phyloP scores from a whole-genome alignment of 768 basidiomycete species.

The Lactifluus echinatus region DNA sequence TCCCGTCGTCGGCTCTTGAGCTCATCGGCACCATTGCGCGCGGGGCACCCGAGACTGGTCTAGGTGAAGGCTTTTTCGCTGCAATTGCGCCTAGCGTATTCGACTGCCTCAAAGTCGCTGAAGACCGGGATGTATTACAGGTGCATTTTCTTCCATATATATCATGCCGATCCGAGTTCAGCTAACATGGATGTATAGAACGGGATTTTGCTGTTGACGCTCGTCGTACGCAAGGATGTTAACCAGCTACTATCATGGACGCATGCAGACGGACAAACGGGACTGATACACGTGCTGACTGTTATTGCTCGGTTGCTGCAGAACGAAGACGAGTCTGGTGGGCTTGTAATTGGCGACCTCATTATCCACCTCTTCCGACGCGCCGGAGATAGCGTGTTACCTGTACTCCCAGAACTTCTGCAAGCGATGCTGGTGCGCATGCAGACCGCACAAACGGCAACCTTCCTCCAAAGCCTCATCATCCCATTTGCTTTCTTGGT shows the following conservation, averaged over 20 bases:
- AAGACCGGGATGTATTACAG: conserved; percentile 83
- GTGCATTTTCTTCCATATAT: conserved; percentile 29
- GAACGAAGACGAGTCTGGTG: conserved; percentile 82
- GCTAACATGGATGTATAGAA: conserved; percentile 34
- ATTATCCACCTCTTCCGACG: conserved; percentile 87
- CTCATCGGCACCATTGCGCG: conserved; percentile 63
- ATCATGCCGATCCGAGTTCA: not conserved
- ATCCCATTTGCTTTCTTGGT: conserved; percentile 93
- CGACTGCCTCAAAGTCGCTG: conserved; percentile 52
- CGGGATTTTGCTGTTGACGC: conserved; percentile 71
- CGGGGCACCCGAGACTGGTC: conserved; percentile 51
- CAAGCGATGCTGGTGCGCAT: conserved; percentile 79
- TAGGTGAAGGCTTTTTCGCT: conserved; percentile 77
- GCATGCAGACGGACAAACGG: conserved; percentile 56
- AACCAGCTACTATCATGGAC: conserved; percentile 73
- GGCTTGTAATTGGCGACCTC: conserved; percentile 88
- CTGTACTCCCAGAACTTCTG: conserved; percentile 81
- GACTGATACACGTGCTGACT: conserved; percentile 64
- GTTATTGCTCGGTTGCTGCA: conserved; percentile 73
- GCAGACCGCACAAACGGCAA: conserved; percentile 78
- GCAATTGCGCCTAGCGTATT: conserved; percentile 71
- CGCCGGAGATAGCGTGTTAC: conserved; percentile 69
- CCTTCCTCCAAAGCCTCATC: conserved; percentile 87
- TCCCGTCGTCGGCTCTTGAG: conserved; percentile 75
- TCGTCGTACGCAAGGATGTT: conserved; percentile 81